Evolutionary conservation across 345 rosid genomes (phyloP), one percentile per base, ranked within the genome.

Genomic region (Eucalyptus erythrocorys): DNA sequence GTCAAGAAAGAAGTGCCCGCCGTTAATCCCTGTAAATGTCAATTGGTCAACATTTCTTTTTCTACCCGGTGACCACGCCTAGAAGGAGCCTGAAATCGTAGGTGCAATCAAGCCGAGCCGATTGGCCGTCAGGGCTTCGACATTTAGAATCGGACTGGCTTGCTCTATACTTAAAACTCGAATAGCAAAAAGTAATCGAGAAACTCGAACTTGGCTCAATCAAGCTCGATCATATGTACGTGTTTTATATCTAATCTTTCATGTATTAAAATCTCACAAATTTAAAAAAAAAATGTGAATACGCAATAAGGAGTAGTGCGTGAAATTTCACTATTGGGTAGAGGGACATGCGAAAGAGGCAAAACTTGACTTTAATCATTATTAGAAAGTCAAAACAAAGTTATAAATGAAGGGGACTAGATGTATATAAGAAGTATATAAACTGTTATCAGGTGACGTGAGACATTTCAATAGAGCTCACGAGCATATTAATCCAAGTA

Each of bases 371-470:
- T 68, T 10, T 17, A 9, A 34, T 10, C 6, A 3, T 8, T 1
- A 4, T 34, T 17, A 68, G 6, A 34, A 68, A 68, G 43, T 68
- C 42, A 5, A 34, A 16, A 17, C 5, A 34, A 34, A 21, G 1
- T 17, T 68, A 68, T 66, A n/a, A 6, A 66, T 32, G 19, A 3
- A 2, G 6, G 5, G 11, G 2, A 32, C 0, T 2, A 17, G 7
- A 1, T 34, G 1, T 15, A 68, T n/a, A 66, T 66, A n/a, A 7
- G 32, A 4, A 8, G 3, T 7, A 61, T 61, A 61, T 1, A 30
- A 61, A 61, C 6, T 1, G 1, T 13, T 27, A 6, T 27, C 2
- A 12, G 9, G 16, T 7, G 1, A 6, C 0, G 34, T 12, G 9
- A 14, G 34, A 61, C 4, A 61, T 30, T 61, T 61, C 34, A 61